These are phyloP conservation scores for Fusarium neocosmosporiellum DNA, from an alignment of 2,329 filamentous ascomycete species.

Conservation along the genomic window DNA sequence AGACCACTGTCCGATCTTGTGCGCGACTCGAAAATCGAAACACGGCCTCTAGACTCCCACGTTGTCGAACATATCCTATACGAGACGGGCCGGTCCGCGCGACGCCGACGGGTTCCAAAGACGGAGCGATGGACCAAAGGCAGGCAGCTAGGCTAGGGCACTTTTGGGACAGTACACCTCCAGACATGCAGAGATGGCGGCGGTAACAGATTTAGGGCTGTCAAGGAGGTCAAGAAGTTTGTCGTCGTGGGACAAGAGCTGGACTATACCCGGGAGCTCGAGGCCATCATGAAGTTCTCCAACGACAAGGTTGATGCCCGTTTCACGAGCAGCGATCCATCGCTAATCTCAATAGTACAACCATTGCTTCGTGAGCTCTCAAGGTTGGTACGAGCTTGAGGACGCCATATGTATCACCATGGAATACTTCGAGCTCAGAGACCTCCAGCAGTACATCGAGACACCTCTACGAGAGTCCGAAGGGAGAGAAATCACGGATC, in stretches of 20 bases:
- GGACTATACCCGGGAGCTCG: neutral
- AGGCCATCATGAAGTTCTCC: neutral
- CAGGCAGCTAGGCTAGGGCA: neutral
- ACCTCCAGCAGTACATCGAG: neutral
- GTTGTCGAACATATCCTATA: neutral
- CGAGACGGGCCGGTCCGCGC: neutral
- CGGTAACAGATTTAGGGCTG: neutral
- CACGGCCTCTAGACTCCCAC: neutral
- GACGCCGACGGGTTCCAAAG: neutral
- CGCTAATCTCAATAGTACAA: neutral
- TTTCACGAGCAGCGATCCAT: neutral
- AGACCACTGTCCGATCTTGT: neutral
- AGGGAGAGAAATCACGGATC: neutral
- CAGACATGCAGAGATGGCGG: neutral
- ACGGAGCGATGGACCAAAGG: neutral
- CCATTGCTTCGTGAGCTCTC: neutral
- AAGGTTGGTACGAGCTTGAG: neutral
- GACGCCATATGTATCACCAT: neutral
- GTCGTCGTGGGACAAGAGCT: neutral
- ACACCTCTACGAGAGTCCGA: neutral
- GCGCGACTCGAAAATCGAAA: neutral
- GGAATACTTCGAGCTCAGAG: neutral
- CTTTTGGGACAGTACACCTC: neutral
- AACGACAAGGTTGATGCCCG: neutral
- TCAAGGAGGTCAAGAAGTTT: neutral